Evolutionary conservation across 176 grass and related monocot species (phyloP).

Genomic region (Secale cereale): DNA sequence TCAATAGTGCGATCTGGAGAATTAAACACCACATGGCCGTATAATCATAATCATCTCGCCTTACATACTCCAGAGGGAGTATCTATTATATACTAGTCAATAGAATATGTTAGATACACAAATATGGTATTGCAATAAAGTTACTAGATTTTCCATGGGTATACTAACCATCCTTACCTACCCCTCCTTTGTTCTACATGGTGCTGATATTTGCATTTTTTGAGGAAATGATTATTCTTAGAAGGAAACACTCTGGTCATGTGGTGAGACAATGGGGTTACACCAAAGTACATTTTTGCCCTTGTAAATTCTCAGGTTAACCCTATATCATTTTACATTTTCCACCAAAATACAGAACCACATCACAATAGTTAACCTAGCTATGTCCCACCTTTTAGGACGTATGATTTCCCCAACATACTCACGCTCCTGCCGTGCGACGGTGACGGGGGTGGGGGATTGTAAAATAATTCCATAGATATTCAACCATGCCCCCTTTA

Average conservation of each 20-base stretch:
- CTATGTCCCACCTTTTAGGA: not conserved
- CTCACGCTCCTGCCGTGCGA: too few relatives aligned
- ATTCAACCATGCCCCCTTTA: not conserved
- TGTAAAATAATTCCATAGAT: not conserved
- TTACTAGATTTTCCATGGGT: not conserved
- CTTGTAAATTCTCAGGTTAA: not conserved
- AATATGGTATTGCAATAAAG: not conserved
- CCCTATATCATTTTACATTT: not conserved
- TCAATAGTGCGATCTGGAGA: too few relatives aligned
- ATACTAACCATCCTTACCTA: not conserved
- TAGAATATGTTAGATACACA: too few relatives aligned
- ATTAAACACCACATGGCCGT: too few relatives aligned
- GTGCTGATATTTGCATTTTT: not conserved
- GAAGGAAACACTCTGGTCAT: not conserved
- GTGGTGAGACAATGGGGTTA: not conserved
- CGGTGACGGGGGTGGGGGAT: too few relatives aligned
- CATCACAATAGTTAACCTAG: too few relatives aligned
- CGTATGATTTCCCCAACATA: not conserved
- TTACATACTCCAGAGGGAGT: too few relatives aligned
- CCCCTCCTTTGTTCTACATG: not conserved
- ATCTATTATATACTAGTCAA: too few relatives aligned
- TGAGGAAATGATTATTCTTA: not conserved
- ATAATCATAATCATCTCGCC: too few relatives aligned
- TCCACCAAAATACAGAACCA: not conserved
- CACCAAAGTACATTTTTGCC: not conserved